These are phyloP conservation scores for Lachancea sp. DNA, from an alignment of 805 yeast genomes.

Conservation along the genomic window DNA sequence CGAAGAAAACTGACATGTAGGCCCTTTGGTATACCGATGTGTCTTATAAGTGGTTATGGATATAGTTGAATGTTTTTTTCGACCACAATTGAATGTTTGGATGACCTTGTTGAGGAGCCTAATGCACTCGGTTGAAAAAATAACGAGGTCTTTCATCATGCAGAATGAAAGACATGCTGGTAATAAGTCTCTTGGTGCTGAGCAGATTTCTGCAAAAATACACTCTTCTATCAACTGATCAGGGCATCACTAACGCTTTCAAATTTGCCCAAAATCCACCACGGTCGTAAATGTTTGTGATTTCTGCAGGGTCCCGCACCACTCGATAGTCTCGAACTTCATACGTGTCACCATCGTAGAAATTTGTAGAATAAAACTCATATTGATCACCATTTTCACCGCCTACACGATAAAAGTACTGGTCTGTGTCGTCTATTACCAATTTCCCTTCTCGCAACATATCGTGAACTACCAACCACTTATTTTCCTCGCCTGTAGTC, in stretches of 20 bases:
- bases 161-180: too few species aligned
- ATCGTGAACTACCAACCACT: slow-evolving; percentile 62
- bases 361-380: slow-evolving; percentile 24
- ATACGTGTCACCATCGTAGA: slow-evolving; percentile 24
- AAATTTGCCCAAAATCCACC: slow-evolving; percentile 25
- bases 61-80: too few species aligned
- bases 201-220: too few species aligned
- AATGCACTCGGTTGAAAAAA: too few species aligned
- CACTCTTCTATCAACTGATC: background rate
- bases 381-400: slow-evolving; percentile 3
- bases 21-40: too few species aligned
- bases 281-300: slow-evolving; percentile 29
- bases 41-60: too few species aligned
- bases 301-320: slow-evolving; percentile 15
- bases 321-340: slow-evolving; percentile 8
- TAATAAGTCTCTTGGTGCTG: too few species aligned
- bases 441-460: slow-evolving; percentile 39
- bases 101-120: too few species aligned
- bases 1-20: too few species aligned
- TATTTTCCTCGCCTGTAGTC: slow-evolving; percentile 67
- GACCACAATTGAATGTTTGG: too few species aligned
- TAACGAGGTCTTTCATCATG: too few species aligned
- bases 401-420: slow-evolving; percentile 6
- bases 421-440: slow-evolving; percentile 13
- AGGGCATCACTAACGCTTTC: background rate